Conservation (phyloP, 106 monocot species). For the Dioscorea zingiberensis region DNA sequence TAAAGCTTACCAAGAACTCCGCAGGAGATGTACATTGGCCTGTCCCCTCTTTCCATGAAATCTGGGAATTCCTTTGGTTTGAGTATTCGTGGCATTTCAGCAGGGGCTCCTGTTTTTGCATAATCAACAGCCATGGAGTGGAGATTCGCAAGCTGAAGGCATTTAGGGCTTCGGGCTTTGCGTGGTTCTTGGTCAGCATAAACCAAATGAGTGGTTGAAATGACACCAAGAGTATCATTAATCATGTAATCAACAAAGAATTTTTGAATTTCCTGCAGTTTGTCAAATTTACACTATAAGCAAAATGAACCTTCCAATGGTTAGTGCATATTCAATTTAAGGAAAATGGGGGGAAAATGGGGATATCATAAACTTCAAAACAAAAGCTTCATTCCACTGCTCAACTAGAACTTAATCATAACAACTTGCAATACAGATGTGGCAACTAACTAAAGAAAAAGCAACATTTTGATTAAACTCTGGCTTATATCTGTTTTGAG, state of each 20-base stretch:
- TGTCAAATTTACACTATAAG: background rate
- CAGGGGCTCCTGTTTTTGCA: slow-evolving; percentile 88
- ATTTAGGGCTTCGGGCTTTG: slow-evolving; percentile 75
- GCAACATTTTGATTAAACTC: no score
- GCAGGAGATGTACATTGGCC: slow-evolving; percentile 47
- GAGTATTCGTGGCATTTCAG: slow-evolving; percentile 79
- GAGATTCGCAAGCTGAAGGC: slow-evolving; percentile 72
- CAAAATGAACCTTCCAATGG: no score
- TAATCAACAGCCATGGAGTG: slow-evolving; percentile 97
- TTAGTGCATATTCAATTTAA: no score
- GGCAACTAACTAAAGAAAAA: no score
- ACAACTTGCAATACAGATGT: no score
- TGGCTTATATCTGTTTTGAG: no score
- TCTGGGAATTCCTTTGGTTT: slow-evolving; percentile 79
- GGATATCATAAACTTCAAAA: no score
- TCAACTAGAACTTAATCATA: no score
- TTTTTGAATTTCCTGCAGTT: slow-evolving; percentile 88
- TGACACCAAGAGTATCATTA: slow-evolving; percentile 75
- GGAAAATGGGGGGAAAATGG: no score
- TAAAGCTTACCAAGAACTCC: slow-evolving; percentile 86
- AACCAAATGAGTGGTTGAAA: slow-evolving; percentile 84
- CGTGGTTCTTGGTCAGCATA: slow-evolving; percentile 55
- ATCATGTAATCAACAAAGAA: slow-evolving; percentile 95
- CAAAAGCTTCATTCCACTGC: no score
- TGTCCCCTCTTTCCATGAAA: slow-evolving; percentile 91